These are phyloP conservation scores for Bigelowiella natans DNA, from an alignment of 78 protist species.

Conservation along the genomic window DNA sequence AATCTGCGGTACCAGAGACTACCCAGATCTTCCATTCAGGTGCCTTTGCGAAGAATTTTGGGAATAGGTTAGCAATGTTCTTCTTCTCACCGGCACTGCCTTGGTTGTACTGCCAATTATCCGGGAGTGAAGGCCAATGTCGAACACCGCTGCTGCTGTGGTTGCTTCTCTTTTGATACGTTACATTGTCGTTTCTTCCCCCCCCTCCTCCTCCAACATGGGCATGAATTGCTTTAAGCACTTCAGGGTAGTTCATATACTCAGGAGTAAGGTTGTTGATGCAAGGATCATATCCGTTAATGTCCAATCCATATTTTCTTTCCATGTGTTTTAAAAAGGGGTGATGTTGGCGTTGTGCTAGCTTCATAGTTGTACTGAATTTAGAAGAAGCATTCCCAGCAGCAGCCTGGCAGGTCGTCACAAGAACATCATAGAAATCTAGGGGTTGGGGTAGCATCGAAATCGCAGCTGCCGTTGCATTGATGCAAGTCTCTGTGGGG, in stretches of 20 bases:
- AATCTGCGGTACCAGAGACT: neutral
- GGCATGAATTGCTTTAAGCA: neutral
- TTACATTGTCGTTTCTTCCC: too few species aligned
- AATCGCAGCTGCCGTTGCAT: neutral
- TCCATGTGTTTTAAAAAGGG: neutral
- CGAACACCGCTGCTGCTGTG: too few species aligned
- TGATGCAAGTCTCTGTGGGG: neutral
- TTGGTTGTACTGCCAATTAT: conserved; percentile 19
- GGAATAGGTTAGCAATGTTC: conserved; percentile 19
- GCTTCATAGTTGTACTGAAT: too few species aligned
- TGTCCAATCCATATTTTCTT: neutral
- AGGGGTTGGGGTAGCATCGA: neutral
- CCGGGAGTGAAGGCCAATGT: conserved; percentile 9
- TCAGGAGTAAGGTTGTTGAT: neutral
- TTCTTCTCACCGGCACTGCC: conserved; percentile 18
- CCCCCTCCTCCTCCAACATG: too few species aligned
- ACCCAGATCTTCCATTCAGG: conserved; percentile 9
- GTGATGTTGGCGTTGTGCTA: too few species aligned
- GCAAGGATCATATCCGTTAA: neutral
- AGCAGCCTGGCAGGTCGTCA: neutral
- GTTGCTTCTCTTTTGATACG: too few species aligned
- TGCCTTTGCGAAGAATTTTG: conserved; percentile 9
- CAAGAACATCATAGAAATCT: neutral
- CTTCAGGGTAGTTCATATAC: neutral
- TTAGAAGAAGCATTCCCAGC: too few species aligned